Conservation (phyloP, 306 rosid species). For the Cucurbita maxima region DNA sequence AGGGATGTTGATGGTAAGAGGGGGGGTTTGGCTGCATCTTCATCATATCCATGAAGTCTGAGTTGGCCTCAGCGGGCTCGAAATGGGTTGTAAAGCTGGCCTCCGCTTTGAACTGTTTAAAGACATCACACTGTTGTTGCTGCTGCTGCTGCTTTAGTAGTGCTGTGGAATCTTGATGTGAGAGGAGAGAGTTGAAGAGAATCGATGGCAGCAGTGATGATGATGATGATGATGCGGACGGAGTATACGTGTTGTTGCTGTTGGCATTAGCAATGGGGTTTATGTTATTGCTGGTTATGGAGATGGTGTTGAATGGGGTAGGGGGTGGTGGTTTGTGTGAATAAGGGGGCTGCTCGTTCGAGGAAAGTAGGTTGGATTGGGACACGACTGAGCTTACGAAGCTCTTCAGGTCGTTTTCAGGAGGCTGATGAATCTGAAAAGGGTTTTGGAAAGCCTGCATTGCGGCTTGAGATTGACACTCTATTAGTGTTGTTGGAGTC, state of each 20-base stretch:
- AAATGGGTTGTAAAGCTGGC: conserved; percentile 13
- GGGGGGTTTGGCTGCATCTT: conserved; percentile 4
- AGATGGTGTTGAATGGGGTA: not conserved
- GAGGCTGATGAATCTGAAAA: conserved; percentile 2
- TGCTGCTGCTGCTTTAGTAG: conserved; percentile 7
- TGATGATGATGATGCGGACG: not conserved
- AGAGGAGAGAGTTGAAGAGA: conserved; percentile 25
- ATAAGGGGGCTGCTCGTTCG: not conserved
- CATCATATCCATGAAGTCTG: conserved; percentile 13
- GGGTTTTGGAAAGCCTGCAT: conserved; percentile 15
- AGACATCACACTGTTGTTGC: conserved; percentile 8
- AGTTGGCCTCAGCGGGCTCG: conserved; percentile 11
- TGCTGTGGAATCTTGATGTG: conserved; percentile 19
- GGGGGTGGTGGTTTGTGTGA: not conserved
- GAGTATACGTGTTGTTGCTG: not conserved
- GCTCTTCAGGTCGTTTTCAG: conserved; percentile 8
- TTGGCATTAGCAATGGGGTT: not conserved
- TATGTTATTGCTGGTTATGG: not conserved
- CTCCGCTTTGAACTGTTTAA: conserved; percentile 23
- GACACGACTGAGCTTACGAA: not conserved
- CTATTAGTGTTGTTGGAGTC: conserved; percentile 4
- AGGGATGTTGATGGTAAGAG: conserved; percentile 2
- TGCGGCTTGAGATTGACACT: conserved; percentile 13
- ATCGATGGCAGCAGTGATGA: conserved; percentile 10
- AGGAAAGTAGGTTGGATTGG: conserved; percentile 9